These are phyloP conservation scores for Pichia sp. DNA, from an alignment of 1,139 yeast genomes.

Conservation along the genomic window DNA sequence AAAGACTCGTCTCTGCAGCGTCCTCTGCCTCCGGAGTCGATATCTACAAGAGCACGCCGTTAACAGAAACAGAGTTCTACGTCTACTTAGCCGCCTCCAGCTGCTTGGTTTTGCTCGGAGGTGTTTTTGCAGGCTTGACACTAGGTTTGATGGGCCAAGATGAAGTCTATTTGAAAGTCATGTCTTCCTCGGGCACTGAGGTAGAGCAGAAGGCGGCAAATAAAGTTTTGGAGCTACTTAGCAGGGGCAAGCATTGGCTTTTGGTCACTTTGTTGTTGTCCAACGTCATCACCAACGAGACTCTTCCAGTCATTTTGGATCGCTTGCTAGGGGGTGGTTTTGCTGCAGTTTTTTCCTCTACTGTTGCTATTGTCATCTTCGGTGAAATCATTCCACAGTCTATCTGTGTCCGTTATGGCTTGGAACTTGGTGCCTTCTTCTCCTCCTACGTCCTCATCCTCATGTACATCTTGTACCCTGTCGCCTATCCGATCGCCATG, in stretches of 20 bases:
- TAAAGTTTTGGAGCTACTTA: conserved; percentile 66
- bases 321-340: conserved; percentile 94
- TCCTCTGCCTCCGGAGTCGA: conserved; percentile 6
- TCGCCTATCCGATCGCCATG: conserved; percentile 86
- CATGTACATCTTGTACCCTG: conserved; percentile 89
- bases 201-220: conserved; percentile 66
- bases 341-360: conserved; percentile 92
- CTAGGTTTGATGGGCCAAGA: conserved; percentile 97
- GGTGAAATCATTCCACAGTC: conserved; percentile 98
- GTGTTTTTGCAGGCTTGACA: conserved; percentile 93
- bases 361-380: conserved; percentile 87
- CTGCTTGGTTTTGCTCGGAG: conserved; percentile 77
- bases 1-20: conserved; percentile 4
- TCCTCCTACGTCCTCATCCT: conserved; percentile 80
- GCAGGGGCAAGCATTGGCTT: conserved; percentile 96
- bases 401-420: conserved; percentile 85
- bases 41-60: conserved; percentile 13
- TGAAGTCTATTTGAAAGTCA: conserved; percentile 79
- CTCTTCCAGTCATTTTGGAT: conserved; percentile 90
- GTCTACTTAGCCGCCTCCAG: conserved; percentile 56
- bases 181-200: conserved; percentile 54
- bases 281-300: conserved; percentile 92
- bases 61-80: conserved; percentile 41
- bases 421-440: conserved; percentile 85
- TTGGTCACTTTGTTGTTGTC: conserved; percentile 79